These are phyloP conservation scores for Penicillium cosmopolitanum DNA, from an alignment of 495 filamentous ascomycete genomes.

Conservation along the genomic window DNA sequence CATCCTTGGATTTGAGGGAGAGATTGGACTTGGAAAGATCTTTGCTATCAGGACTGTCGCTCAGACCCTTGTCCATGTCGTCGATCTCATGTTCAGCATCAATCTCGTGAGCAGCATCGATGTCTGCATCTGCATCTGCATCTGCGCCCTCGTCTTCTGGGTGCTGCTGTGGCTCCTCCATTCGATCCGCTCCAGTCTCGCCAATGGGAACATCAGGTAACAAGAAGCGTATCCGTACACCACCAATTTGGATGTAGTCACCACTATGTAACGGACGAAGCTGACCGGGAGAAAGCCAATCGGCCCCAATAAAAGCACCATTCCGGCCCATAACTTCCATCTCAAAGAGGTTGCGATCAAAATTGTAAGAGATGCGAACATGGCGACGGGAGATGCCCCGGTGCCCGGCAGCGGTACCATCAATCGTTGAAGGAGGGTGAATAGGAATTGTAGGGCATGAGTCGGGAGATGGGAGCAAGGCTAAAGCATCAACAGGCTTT, in stretches of 20 bases:
- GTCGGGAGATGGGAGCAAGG: slow-evolving; percentile 52
- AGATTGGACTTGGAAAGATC: slow-evolving; percentile 40
- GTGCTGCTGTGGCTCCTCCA: slow-evolving; percentile 68
- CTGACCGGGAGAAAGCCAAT: slow-evolving; percentile 63
- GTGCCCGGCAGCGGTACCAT: slow-evolving; percentile 62
- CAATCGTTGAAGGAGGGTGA: slow-evolving; percentile 70
- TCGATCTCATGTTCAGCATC: slow-evolving; percentile 41
- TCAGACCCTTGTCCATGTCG: slow-evolving; percentile 37
- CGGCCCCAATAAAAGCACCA: slow-evolving; percentile 80
- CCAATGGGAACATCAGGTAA: slow-evolving; percentile 73
- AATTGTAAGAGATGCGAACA: slow-evolving; percentile 81
- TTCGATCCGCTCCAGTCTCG: slow-evolving; percentile 67
- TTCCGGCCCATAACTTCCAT: slow-evolving; percentile 82
- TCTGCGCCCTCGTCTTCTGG: slow-evolving; percentile 48
- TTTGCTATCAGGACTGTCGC: slow-evolving; percentile 39
- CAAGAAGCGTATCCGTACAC: slow-evolving; percentile 71
- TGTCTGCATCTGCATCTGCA: slow-evolving; percentile 30
- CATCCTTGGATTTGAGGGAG: slow-evolving; percentile 44
- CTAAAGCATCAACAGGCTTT: slow-evolving; percentile 45
- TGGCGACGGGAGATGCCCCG: slow-evolving; percentile 83
- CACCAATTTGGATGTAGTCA: slow-evolving; percentile 76
- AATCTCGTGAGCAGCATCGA: slow-evolving; percentile 38
- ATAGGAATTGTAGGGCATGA: slow-evolving; percentile 79
- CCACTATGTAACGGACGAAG: slow-evolving; percentile 70
- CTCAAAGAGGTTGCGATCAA: slow-evolving; percentile 72